These are phyloP conservation scores for Haplographium delicatum DNA, from an alignment of 495 filamentous ascomycete species.

Conservation along the genomic window DNA sequence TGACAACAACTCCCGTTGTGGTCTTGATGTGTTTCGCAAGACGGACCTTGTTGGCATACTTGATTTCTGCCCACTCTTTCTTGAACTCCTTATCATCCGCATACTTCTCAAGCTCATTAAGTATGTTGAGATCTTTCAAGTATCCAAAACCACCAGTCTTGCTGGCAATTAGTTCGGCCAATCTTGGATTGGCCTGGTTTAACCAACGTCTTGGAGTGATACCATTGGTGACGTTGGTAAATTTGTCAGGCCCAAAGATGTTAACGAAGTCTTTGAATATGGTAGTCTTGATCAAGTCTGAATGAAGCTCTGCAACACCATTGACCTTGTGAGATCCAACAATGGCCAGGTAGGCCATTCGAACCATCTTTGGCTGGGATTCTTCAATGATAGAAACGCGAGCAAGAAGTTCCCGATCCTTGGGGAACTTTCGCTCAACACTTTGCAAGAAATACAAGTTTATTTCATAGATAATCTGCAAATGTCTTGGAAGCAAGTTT, in stretches of 20 bases:
- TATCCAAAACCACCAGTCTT: conserved; percentile 80
- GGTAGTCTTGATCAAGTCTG: conserved; percentile 94
- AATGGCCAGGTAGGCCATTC: conserved; percentile 92
- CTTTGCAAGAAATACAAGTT: conserved; percentile 87
- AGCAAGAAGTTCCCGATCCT: conserved; percentile 76
- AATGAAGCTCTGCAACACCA: conserved; percentile 94
- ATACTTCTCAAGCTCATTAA: conserved; percentile 76
- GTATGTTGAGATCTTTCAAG: conserved; percentile 78
- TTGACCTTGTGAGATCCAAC: conserved; percentile 99
- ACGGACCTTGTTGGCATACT: conserved; percentile 62
- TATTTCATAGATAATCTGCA: conserved; percentile 98
- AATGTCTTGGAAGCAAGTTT: conserved; percentile 86
- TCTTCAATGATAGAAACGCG: conserved; percentile 96
- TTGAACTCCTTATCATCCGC: conserved; percentile 85
- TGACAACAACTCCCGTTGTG: conserved; percentile 71
- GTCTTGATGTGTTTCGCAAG: conserved; percentile 87
- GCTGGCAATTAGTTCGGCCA: conserved; percentile 86
- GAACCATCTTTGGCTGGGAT: conserved; percentile 93
- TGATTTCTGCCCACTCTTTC: conserved; percentile 88
- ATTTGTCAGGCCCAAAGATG: conserved; percentile 92
- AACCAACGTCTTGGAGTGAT: conserved; percentile 95
- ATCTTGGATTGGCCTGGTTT: conserved; percentile 90
- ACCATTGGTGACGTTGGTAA: conserved; percentile 97
- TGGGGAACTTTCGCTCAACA: conserved; percentile 85
- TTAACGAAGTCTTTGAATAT: conserved; percentile 98